Base-by-base conservation (phyloP, 768 basidiomycete genomes). In the Amanita inopinata region DNA sequence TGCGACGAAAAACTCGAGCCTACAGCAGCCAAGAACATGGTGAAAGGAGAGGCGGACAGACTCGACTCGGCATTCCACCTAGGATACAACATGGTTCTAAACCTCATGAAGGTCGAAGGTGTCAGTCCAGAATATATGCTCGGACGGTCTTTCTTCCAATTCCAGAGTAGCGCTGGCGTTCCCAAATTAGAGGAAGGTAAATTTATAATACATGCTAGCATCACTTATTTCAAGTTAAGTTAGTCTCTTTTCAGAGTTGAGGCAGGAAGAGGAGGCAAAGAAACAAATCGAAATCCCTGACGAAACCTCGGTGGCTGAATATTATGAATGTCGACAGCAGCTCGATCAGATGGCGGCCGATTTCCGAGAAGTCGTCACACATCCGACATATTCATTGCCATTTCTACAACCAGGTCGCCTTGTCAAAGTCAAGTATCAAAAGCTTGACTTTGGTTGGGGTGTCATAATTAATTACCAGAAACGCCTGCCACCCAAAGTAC, bases 71-170 rank as follows among this genome's bases (percentile, higher is more conserved):
- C 96, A 3, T 99, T 99, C 69, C 92, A 97, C 63, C 68, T 99
- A 10, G 94, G 96, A 12, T 99, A 99, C 62, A 99, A 99, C 61
- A 99, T 99, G 96, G 76, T 99, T 23, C 68, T 99, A 56, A 99
- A 98, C 62, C 63, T 99, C 50, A 93, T 99, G 80, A 85, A 97
- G 57, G 96, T 99, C 12, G 96, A 99, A 61, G 94, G 93, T 4
- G 82, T 99, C 52, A 97, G 89, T 53, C 96, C 96, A 4, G 96
- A 99, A 64, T 97, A 74, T 60, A 98, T 99, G 94, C 71, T 99
- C 8, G 89, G 96, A 61, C 71, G 88, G 34, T 97, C 92, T 65
- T 99, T 99, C 72, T 87, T 88, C 73, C 96, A 99, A 61, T 98
- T 97, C 65, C 96, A 99, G 64, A 97, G 87, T 60, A 91, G 74